Evolutionary conservation across 306 rosid species (phyloP).

Genomic region (Quercus aquifolioides): DNA sequence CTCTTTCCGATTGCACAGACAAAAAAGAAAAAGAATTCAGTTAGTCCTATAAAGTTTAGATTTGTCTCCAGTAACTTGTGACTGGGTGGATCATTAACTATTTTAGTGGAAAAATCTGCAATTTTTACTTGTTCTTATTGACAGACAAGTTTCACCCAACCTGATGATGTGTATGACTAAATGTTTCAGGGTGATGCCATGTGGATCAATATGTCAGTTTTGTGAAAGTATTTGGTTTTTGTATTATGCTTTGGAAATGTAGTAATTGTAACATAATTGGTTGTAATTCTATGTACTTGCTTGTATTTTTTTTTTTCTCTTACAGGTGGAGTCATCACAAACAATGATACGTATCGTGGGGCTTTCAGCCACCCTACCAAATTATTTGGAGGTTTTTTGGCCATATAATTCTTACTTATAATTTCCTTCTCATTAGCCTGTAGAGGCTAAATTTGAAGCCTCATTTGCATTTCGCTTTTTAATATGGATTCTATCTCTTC

Average conservation of each 20-base stretch:
- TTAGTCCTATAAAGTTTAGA: neutral
- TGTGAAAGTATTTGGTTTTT: neutral
- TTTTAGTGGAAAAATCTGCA: neutral
- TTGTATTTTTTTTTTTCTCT: neutral
- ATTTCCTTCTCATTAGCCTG: constrained; percentile 19
- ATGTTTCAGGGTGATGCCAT: neutral
- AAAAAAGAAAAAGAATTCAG: neutral
- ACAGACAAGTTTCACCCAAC: neutral
- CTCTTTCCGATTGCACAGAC: neutral
- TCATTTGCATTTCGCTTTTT: constrained; percentile 7
- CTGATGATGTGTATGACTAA: neutral
- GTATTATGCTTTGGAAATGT: neutral
- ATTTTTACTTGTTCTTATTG: neutral
- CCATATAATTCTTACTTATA: constrained; percentile 18
- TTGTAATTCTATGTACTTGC: neutral
- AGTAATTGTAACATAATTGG: neutral
- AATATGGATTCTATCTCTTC: constrained; percentile 15
- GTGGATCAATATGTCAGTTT: neutral
- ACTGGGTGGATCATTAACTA: neutral
- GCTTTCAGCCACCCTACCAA: constrained; percentile 96
- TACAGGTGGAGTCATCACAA: constrained; percentile 93
- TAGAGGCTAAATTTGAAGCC: constrained; percentile 23
- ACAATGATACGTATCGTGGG: constrained; percentile 98
- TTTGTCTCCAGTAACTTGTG: neutral
- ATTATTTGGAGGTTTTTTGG: constrained; percentile 79